Conservation (phyloP, 768 basidiomycete species). For the Russula sp. region DNA sequence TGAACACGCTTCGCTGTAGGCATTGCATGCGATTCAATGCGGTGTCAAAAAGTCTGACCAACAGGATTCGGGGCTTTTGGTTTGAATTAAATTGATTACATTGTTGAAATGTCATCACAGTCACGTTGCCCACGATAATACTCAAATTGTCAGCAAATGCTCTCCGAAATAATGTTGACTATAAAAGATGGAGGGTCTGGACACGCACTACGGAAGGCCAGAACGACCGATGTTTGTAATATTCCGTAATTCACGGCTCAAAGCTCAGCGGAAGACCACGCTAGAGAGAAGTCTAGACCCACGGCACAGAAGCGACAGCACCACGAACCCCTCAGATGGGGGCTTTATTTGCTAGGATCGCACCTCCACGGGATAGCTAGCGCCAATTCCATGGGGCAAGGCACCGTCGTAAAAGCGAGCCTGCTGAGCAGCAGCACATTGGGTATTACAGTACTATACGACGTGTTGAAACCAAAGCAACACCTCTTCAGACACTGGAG, state of each 20-base stretch:
- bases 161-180: neutral
- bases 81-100: neutral
- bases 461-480: neutral
- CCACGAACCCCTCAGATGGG: neutral
- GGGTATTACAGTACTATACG: neutral
- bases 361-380: neutral
- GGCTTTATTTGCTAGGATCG: neutral
- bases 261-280: neutral
- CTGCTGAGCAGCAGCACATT: neutral
- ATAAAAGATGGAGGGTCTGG: neutral
- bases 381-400: neutral
- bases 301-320: neutral
- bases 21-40: neutral
- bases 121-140: neutral
- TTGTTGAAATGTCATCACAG: neutral
- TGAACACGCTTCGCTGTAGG: neutral
- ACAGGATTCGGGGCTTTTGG: neutral
- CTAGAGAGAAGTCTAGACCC: neutral
- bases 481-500: neutral
- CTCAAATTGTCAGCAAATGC: neutral
- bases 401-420: neutral
- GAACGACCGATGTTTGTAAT: slow-evolving; percentile 9
- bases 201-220: neutral
- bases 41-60: neutral
- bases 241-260: slow-evolving; percentile 6